Evolutionary conservation across 441 rosid genomes (phyloP), one percentile per base, ranked within the genome.

Genomic region (Corymbia calophylla): DNA sequence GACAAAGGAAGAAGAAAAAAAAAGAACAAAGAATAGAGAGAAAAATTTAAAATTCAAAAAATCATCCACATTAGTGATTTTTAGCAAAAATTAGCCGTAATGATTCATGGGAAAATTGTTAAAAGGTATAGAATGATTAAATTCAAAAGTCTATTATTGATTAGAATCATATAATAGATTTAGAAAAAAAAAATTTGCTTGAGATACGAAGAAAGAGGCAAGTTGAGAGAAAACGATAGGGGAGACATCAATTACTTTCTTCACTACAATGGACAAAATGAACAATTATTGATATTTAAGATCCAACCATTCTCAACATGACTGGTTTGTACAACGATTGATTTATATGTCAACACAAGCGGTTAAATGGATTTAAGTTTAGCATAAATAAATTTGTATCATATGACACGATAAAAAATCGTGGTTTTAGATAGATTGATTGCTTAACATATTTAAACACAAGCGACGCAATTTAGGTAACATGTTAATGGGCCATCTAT

Each of bases 71-170:
- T 35, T 0, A 18, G 0, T 21, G 4, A 19, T 21, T 73, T 73
- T 21, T 1, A 0, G 1, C 11, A 1, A 19, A 73, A 21, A 39
- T 10, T 35, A 1, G 1, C 10, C 14, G 0, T 0, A 73, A 73
- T 1, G 5, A 66, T 66, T 66, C 3, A 31, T 16, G 32, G 4
- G 0, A 0, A 9, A 32, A 68, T 73, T 1, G 0, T 73, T 23
- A 21, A 39, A 73, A 39, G 4, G 17, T 73, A 12, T 39, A 73
- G 2, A 3, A 39, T 39, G 1, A 1, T 0, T 1, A 73, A 39
- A 44, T 77, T 21, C 11, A 77, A 77, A 77, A 11, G 2, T 0
- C 12, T 39, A 77, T 17, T 14, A 23, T 0, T 12, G 2, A 39
- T 77, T 23, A 77, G 8, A 29, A 73, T 39, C 9, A 0, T 3